Conservation (phyloP, 495 filamentous ascomycete species). For the Cladorrhinum samala region DNA sequence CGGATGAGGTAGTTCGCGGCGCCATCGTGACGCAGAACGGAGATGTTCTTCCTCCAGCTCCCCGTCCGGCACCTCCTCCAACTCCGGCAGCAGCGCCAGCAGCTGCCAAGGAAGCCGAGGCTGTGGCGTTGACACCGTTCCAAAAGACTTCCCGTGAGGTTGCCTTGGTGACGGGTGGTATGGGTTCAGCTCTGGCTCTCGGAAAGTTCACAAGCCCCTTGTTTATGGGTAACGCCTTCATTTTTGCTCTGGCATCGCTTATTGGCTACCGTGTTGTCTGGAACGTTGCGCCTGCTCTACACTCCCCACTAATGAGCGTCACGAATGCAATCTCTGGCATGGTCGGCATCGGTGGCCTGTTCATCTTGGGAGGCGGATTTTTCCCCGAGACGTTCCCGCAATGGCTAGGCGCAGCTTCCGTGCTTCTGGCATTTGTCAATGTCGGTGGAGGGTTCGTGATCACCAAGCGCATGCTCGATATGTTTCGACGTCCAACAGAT, state of each 20-base stretch:
- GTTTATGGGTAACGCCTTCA: constrained; percentile 79
- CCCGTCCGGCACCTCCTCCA: constrained; percentile 64
- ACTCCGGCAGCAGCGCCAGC: constrained; percentile 48
- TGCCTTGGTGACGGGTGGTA: constrained; percentile 58
- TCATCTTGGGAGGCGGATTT: constrained; percentile 72
- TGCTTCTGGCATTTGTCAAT: constrained; percentile 76
- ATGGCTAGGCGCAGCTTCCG: constrained; percentile 65
- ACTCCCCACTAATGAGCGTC: constrained; percentile 78
- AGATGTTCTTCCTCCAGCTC: constrained; percentile 63
- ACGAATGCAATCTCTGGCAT: constrained; percentile 84
- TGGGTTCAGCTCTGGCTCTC: constrained; percentile 64
- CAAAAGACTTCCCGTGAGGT: constrained; percentile 70
- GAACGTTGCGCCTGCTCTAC: constrained; percentile 69
- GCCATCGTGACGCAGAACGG: constrained; percentile 71
- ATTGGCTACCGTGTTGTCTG: constrained; percentile 79
- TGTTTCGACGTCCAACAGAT: constrained; percentile 77
- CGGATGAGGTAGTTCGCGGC: constrained; percentile 73
- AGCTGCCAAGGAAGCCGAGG: constrained; percentile 48
- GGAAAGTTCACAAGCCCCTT: constrained; percentile 70
- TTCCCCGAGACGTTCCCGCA: constrained; percentile 71
- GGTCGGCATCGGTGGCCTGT: constrained; percentile 77
- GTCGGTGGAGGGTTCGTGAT: constrained; percentile 78
- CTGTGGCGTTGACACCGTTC: constrained; percentile 65
- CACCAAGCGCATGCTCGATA: constrained; percentile 85
- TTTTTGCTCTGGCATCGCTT: constrained; percentile 68